A percentile compares a stretch with the other conserved stretches of the same genome.
Evolutionary conservation across 768 basidiomycete species (phyloP).

Genomic region (Porphyrellus cyaneotinctus): DNA sequence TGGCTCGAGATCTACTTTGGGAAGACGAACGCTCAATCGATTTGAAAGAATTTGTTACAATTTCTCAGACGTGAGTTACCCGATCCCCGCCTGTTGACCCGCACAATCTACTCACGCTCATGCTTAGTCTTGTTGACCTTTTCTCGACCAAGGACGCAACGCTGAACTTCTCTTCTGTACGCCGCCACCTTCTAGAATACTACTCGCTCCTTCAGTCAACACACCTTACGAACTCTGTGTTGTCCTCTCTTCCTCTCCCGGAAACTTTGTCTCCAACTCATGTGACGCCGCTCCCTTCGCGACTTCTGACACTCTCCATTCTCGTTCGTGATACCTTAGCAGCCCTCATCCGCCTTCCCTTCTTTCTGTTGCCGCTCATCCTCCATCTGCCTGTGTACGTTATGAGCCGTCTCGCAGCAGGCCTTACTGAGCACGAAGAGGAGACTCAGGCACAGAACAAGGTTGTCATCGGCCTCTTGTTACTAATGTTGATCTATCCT

Average conservation of each 20-base stretch:
- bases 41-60: slow-evolving; percentile 74
- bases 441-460: slow-evolving; percentile 98
- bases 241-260: slow-evolving; percentile 83
- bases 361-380: slow-evolving; percentile 84
- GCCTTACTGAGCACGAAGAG: slow-evolving; percentile 78
- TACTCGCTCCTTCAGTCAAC: slow-evolving; percentile 82
- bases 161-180: slow-evolving; percentile 56
- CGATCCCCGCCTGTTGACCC: slow-evolving; percentile 20
- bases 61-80: slow-evolving; percentile 83
- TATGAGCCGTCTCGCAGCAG: slow-evolving; percentile 71
- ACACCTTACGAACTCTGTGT: slow-evolving; percentile 77
- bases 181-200: slow-evolving; percentile 76
- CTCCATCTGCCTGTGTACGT: slow-evolving; percentile 83
- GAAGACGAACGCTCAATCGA: slow-evolving; percentile 71
- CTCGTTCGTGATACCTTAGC: slow-evolving; percentile 76
- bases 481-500: slow-evolving; percentile 73
- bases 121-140: slow-evolving; percentile 77
- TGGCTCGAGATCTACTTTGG: slow-evolving; percentile 95
- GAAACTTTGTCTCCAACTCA: slow-evolving; percentile 74
- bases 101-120: slow-evolving; percentile 23
- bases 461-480: slow-evolving; percentile 79
- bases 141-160: slow-evolving; percentile 68
- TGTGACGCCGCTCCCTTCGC: slow-evolving; percentile 70
- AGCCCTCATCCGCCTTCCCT: slow-evolving; percentile 71
- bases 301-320: slow-evolving; percentile 73